Evolutionary conservation across 2,329 filamentous ascomycete species (phyloP).

Genomic region (Cryphonectria carpinicola): DNA sequence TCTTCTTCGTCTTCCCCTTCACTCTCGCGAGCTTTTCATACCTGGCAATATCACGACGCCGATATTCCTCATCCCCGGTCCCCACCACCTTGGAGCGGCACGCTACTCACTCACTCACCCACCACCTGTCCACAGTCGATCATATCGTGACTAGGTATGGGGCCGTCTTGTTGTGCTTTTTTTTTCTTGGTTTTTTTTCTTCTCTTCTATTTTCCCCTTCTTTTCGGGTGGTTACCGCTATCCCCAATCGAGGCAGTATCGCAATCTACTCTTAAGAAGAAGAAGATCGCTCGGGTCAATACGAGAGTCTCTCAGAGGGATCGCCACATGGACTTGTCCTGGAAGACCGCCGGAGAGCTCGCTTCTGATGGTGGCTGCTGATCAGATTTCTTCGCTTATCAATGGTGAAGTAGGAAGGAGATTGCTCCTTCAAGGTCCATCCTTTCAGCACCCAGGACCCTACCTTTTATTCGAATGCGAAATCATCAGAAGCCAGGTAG

Average conservation of each 20-base stretch:
- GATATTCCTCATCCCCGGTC: slow-evolving; percentile 1
- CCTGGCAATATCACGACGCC: background rate
- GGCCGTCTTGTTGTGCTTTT: background rate
- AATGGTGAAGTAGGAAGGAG: background rate
- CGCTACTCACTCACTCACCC: background rate
- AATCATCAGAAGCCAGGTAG: background rate
- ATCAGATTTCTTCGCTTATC: background rate
- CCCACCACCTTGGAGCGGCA: slow-evolving; percentile 1
- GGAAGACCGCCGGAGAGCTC: background rate
- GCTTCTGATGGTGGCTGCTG: background rate
- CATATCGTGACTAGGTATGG: background rate
- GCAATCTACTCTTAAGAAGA: too few relatives aligned
- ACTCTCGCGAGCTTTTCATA: background rate
- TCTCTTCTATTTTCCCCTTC: too few relatives aligned
- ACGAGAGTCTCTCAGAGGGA: background rate
- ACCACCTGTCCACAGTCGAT: background rate
- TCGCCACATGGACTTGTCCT: background rate
- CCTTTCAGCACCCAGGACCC: background rate
- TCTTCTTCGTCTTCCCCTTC: background rate
- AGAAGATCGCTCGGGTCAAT: background rate
- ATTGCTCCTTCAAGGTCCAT: background rate
- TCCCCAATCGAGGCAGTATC: background rate
- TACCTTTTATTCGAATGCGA: background rate
- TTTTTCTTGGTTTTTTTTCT: too few relatives aligned
- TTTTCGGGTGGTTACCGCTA: background rate